Conservation (phyloP, 1,139 yeast genomes). For the Diutina sp. region DNA sequence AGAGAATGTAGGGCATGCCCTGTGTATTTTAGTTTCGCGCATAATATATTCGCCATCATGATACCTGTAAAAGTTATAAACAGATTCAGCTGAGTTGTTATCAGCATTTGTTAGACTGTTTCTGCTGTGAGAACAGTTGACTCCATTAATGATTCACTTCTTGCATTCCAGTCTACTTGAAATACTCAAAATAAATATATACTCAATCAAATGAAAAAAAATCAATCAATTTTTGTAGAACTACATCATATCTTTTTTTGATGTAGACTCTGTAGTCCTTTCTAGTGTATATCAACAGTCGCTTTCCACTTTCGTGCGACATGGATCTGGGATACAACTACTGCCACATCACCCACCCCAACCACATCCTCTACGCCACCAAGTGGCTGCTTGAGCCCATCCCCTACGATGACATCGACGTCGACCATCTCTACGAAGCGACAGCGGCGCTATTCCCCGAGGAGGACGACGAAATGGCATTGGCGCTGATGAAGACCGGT, state of each 20-base stretch:
- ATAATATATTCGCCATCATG: background rate
- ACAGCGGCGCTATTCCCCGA: conserved; percentile 23
- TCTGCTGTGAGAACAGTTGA: too few relatives aligned
- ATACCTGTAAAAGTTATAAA: background rate
- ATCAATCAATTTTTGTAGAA: too few relatives aligned
- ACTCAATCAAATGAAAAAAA: too few relatives aligned
- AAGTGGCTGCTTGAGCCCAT: conserved; percentile 30
- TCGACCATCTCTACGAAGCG: conserved; percentile 23
- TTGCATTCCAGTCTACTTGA: too few relatives aligned
- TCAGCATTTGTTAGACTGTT: too few relatives aligned
- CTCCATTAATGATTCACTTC: too few relatives aligned
- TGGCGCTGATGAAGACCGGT: conserved; percentile 18
- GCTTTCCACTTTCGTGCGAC: too few relatives aligned
- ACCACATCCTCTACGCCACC: conserved; percentile 29
- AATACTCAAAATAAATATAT: too few relatives aligned
- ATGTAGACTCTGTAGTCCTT: too few relatives aligned
- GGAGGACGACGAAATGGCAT: conserved; percentile 29
- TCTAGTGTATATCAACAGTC: background rate
- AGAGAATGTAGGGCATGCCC: conserved; percentile 23
- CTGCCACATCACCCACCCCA: conserved; percentile 24
- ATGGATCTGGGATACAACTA: conserved; percentile 20
- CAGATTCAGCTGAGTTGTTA: too few relatives aligned
- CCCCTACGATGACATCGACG: conserved; percentile 31
- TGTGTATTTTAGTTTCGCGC: conserved; percentile 1
- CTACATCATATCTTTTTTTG: too few relatives aligned